phyloP scores from a whole-genome alignment of 352 stramenopile genomes.

The Phytophthora pluvialis region DNA sequence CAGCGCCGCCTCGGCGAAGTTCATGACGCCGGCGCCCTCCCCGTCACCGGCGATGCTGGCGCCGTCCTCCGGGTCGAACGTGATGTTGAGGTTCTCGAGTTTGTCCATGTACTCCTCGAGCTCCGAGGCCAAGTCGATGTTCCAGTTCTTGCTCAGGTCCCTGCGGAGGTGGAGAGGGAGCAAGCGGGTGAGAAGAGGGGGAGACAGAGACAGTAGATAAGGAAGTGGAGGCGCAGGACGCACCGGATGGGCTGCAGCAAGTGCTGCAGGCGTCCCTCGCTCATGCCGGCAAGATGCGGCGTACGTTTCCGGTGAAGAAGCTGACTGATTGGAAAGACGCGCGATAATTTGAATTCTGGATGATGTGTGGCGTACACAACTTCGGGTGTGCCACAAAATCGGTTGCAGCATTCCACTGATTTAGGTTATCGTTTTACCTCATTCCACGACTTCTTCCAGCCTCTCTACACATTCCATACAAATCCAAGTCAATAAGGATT shows the following conservation, averaged over 20 bases:
- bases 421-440: too few relatives aligned
- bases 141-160: constrained; percentile 92
- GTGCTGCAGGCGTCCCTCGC: constrained; percentile 78
- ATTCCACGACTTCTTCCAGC: too few relatives aligned
- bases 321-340: not conserved
- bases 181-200: constrained; percentile 1
- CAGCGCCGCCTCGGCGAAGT: constrained; percentile 94
- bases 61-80: constrained; percentile 59
- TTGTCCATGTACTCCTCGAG: constrained; percentile 93
- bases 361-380: too few relatives aligned
- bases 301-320: too few relatives aligned
- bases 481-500: too few relatives aligned
- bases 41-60: constrained; percentile 25
- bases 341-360: constrained; percentile 14
- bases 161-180: constrained; percentile 35
- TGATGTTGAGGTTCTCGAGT: constrained; percentile 75
- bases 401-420: too few relatives aligned
- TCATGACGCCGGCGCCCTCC: constrained; percentile 57
- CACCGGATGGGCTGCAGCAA: constrained; percentile 88
- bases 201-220: too few relatives aligned
- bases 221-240: constrained; percentile 4
- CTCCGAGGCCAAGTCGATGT: constrained; percentile 90
- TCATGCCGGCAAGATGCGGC: constrained; percentile 35
- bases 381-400: too few relatives aligned
- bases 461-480: too few relatives aligned